Evolutionary conservation across 495 filamentous ascomycete species (phyloP), one percentile per base, ranked within the genome.

Genomic region (Emericellopsis terricola): DNA sequence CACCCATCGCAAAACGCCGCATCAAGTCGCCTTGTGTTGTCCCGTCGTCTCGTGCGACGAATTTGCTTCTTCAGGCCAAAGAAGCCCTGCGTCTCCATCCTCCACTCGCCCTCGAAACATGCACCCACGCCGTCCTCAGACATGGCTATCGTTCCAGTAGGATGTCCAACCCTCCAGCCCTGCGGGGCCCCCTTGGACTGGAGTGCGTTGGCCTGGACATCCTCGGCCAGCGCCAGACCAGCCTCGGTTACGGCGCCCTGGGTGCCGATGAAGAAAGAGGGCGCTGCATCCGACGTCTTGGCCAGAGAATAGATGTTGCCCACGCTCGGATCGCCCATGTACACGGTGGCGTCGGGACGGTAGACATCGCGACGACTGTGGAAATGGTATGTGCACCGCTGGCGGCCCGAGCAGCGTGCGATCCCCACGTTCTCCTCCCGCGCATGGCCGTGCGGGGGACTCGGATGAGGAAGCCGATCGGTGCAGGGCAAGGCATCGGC

Each of bases 281-380:
- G 52, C n/a, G 60, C 54, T 11, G 53, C 19, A 31, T 59, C 57
- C 0, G 57, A 54, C 0, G 53, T 46, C 19, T 54, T 50, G 6
- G 56, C 57, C 8, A 64, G 44, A 2, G 59, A 55, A 48, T 58
- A 30, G 15, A 41, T 36, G 15, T 37, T 34, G 26, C 27, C 18
- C 0, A 33, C 33, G 14, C 47, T 23, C 1, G 47, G 37, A 5
- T 36, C 36, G 9, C 41, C 38, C 3, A 61, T 47, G 42, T 53
- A 59, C 20, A 55, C 50, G 33, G 46, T 59, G 41, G 42, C 46
- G 43, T 64, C 61, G 3, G 62, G 62, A 0, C 59, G 48, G 34
- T 56, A 62, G 43, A 55, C 59, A 24, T 54, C 44, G 29, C 44
- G 38, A 15, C 42, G 38, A 1, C 60, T 60, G 8, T 61, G 42